A percentile compares a stretch with the other conserved stretches of the same genome.
Conservation (phyloP, 192 early-diverging fungal genomes). For the Ambispora gerdemannii region DNA sequence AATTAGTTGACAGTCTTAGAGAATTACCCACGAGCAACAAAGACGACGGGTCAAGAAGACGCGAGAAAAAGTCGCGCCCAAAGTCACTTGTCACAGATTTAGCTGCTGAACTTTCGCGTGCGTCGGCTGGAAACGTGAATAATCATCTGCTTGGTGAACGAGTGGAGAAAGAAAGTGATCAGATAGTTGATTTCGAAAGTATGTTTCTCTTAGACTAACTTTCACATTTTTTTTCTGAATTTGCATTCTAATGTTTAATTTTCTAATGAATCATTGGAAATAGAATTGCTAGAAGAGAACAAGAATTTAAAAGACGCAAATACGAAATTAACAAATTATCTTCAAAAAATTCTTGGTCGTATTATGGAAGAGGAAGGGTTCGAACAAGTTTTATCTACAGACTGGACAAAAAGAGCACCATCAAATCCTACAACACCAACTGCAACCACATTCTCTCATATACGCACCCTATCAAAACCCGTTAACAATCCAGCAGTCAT, state of each 20-base stretch:
- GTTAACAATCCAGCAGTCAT: not conserved
- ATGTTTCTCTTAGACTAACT: conserved; percentile 3
- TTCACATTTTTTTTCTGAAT: not conserved
- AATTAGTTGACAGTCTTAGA: no score
- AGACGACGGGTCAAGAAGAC: not conserved
- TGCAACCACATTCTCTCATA: not conserved
- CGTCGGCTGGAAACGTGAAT: not conserved
- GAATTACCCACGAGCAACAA: not conserved
- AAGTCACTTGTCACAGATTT: not conserved
- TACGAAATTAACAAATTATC: conserved; percentile 65
- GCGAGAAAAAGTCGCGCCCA: not conserved
- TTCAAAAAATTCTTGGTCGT: conserved; percentile 73
- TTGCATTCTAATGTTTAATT: not conserved
- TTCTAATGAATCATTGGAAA: conserved; percentile 3
- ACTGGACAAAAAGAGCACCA: conserved; percentile 2
- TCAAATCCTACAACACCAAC: conserved; percentile 12
- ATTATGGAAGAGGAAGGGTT: conserved; percentile 52
- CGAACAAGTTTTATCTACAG: conserved; percentile 21
- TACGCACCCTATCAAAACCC: not conserved
- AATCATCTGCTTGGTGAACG: conserved; percentile 2
- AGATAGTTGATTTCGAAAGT: conserved; percentile 20
- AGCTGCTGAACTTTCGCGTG: conserved; percentile 18
- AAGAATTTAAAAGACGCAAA: conserved; percentile 63
- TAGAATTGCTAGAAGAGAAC: conserved; percentile 56
- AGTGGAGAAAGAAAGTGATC: conserved; percentile 30